These are phyloP conservation scores for Citrus inodora DNA, from an alignment of 345 rosid species.

Conservation along the genomic window DNA sequence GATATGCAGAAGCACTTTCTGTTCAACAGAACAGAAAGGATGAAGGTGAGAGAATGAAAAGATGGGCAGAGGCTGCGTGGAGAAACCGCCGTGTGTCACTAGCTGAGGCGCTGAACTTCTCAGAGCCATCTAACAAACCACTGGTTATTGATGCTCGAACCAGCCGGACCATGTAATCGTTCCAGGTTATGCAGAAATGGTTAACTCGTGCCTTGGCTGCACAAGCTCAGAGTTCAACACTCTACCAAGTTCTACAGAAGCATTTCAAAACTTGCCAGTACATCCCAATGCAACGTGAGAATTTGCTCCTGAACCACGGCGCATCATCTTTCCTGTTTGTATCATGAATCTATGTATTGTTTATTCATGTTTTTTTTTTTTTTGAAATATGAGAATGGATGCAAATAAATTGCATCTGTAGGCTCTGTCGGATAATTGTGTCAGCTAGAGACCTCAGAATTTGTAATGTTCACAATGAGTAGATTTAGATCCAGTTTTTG, in stretches of 20 bases:
- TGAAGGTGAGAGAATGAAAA: slow-evolving; percentile 84
- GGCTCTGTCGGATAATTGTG: neutral
- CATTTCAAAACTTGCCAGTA: neutral
- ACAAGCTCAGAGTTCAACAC: neutral
- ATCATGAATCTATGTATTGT: neutral
- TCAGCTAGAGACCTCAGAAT: neutral
- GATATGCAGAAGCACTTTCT: slow-evolving; percentile 68
- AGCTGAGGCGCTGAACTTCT: slow-evolving; percentile 50
- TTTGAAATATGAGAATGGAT: neutral
- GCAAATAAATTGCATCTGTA: neutral
- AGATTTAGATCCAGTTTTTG: neutral
- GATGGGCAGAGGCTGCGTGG: slow-evolving; percentile 82
- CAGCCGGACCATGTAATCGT: slow-evolving; percentile 39
- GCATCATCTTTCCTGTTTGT: neutral
- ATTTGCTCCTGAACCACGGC: neutral
- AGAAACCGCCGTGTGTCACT: slow-evolving; percentile 59
- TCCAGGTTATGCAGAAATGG: neutral
- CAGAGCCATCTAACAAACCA: slow-evolving; percentile 37
- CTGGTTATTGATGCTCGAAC: slow-evolving; percentile 65
- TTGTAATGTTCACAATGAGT: neutral
- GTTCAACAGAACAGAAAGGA: slow-evolving; percentile 66
- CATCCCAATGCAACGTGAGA: neutral
- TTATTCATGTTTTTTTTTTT: neutral
- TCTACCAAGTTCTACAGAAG: neutral
- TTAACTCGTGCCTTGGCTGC: neutral